Percentiles rank a stretch among this genome's conserved stretches.
Conservation (phyloP, 306 rosid genomes). For the Calophaca sinica region DNA sequence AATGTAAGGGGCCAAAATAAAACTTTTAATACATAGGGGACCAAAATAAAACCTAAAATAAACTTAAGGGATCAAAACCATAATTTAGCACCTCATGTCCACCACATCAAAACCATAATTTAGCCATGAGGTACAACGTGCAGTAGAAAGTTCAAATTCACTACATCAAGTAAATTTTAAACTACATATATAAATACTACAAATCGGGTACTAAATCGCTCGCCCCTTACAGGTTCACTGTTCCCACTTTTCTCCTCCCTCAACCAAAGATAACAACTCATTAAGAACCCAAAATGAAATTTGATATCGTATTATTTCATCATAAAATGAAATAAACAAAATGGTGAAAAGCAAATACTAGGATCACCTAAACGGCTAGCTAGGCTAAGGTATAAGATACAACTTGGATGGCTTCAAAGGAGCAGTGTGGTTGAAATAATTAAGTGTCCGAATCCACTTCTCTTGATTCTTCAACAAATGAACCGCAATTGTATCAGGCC, state of each 20-base stretch:
- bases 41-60: no score
- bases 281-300: slow-evolving; percentile 19
- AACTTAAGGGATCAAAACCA: no score
- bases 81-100: no score
- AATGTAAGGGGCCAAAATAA: no score
- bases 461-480: slow-evolving; percentile 93
- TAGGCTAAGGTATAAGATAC: slow-evolving; percentile 69
- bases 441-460: slow-evolving; percentile 80
- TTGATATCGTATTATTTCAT: neutral
- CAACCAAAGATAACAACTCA: neutral
- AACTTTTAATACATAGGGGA: no score
- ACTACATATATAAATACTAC: neutral
- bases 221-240: no score
- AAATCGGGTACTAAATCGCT: neutral
- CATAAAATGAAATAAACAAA: slow-evolving; percentile 28
- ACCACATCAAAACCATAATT: no score
- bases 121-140: no score
- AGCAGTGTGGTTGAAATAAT: slow-evolving; percentile 70
- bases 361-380: neutral
- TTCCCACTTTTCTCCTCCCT: neutral
- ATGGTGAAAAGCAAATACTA: neutral
- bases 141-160: neutral
- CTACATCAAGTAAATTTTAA: neutral
- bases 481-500: slow-evolving; percentile 83
- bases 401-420: slow-evolving; percentile 73